Base-by-base conservation (phyloP, 495 filamentous ascomycete genomes). In the Lophiotrema nucula region DNA sequence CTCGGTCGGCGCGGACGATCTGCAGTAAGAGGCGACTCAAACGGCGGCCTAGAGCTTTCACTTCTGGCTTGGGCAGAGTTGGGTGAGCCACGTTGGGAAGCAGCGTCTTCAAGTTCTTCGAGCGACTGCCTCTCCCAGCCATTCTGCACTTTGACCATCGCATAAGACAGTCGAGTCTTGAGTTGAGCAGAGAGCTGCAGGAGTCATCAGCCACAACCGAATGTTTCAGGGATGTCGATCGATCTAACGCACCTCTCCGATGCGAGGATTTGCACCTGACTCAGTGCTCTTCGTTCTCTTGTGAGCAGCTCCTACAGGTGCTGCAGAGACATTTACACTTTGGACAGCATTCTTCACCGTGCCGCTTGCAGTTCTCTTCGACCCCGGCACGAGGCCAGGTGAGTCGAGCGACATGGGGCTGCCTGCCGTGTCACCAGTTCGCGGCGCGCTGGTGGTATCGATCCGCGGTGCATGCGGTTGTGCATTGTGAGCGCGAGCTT, bases 101-200 rank as follows among this genome's bases (percentile, higher is more conserved):
- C 78, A 22, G 86, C 73, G 13, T 81, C 76, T 65, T 91, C 85
- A n/a, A 88, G 76, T 57, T 92, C 83, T 43, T 83, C 81, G 50
- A 88, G 78, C 24, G 78, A 80, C 57, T 81, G 82, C 12, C 81
- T 79, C 73, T 92, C 84, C 79, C 89, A 89, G 47, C 87, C 89
- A 69, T 93, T 84, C 72, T 92, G 86, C 35, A 97, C 85, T 69
- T 95, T 95, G 64, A 92, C 81, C 75, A 92, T 89, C 31, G 90
- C 90, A 70, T 96, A 95, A 4, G 88, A 88, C 12, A 97, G 76
- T 47, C 89, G 86, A 5, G 89, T 81, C 58, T 83, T 84, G 22
- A 97, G 79, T 65, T 90, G 83, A 33, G 83, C 80, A 26, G 90
- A 89, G 42, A 93, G 70, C 87, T 95, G 65, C 37, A 53, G 49